Percentiles rank a stretch among this genome's conserved stretches.
These are phyloP conservation scores for Hyphodiscus hymeniophilus DNA, from an alignment of 495 filamentous ascomycete genomes.

Conservation along the genomic window DNA sequence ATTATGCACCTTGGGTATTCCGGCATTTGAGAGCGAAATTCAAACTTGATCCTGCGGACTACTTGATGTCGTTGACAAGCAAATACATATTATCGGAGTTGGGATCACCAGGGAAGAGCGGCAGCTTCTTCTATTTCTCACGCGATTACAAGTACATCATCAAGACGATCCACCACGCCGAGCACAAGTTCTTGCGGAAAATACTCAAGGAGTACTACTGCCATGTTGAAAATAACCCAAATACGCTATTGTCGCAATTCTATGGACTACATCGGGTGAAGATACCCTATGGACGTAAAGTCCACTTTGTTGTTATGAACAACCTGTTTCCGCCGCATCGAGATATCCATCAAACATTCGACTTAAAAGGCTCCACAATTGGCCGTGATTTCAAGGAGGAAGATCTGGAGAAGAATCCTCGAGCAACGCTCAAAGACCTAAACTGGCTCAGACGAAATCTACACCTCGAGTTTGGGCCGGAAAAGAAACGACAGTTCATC, in stretches of 20 bases:
- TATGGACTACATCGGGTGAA: slow-evolving; percentile 97
- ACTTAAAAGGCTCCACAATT: slow-evolving; percentile 95
- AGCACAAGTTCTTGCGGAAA: slow-evolving; percentile 91
- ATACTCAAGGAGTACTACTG: slow-evolving; percentile 90
- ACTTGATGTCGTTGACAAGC: slow-evolving; percentile 95
- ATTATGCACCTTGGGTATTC: slow-evolving; percentile 99
- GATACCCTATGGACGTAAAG: slow-evolving; percentile 96
- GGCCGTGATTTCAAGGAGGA: slow-evolving; percentile 88
- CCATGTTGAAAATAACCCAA: slow-evolving; percentile 87
- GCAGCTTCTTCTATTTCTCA: slow-evolving; percentile 99
- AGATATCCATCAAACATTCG: slow-evolving; percentile 95
- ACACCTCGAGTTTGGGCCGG: slow-evolving; percentile 77
- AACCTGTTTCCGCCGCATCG: slow-evolving; percentile 96
- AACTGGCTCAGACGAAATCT: slow-evolving; percentile 90
- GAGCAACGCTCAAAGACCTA: slow-evolving; percentile 91
- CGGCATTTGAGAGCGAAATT: slow-evolving; percentile 85
- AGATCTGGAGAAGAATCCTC: slow-evolving; percentile 76
- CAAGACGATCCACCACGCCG: slow-evolving; percentile 96
- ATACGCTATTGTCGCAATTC: slow-evolving; percentile 95
- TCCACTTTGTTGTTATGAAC: slow-evolving; percentile 99
- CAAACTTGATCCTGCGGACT: slow-evolving; percentile 89
- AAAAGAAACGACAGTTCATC: slow-evolving; percentile 79
- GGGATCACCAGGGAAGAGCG: slow-evolving; percentile 95
- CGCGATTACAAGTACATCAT: slow-evolving; percentile 99
- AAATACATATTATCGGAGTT: slow-evolving; percentile 98